These are phyloP conservation scores for Diaporthe ilicicola DNA, from an alignment of 2,329 filamentous ascomycete species.

Conservation along the genomic window DNA sequence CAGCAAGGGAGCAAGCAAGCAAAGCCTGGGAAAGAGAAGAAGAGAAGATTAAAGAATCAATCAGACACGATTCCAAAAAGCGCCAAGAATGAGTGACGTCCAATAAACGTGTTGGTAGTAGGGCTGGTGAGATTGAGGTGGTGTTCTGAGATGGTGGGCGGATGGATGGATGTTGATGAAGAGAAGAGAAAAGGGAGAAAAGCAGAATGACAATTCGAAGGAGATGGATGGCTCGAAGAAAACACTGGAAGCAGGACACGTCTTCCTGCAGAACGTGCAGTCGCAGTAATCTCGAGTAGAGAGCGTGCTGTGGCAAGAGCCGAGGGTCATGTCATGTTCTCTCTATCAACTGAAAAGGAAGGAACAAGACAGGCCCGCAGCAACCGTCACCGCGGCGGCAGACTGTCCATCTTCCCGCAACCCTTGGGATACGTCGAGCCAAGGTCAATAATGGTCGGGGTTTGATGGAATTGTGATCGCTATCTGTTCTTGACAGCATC, in stretches of 20 bases:
- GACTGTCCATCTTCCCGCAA: background rate
- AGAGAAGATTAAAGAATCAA: conserved; percentile 15
- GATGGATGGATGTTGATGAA: conserved; percentile 22
- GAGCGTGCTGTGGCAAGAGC: background rate
- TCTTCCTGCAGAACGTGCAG: background rate
- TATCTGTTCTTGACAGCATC: background rate
- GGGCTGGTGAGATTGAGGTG: conserved; percentile 28
- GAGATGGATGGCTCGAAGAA: background rate
- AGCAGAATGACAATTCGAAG: background rate
- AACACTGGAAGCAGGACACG: background rate
- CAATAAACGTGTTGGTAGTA: conserved; percentile 36
- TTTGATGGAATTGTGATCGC: background rate
- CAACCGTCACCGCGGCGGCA: background rate
- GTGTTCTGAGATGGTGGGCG: conserved; percentile 23
- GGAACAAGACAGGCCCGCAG: background rate
- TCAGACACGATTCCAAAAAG: conserved; percentile 34
- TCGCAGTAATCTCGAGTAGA: background rate
- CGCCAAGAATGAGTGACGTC: conserved; percentile 33
- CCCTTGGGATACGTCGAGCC: too few relatives aligned
- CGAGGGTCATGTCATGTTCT: background rate
- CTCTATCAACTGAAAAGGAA: background rate
- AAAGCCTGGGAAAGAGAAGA: conserved; percentile 10
- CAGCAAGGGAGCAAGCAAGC: conserved; percentile 5
- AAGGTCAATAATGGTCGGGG: background rate
- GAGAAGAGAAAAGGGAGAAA: conserved; percentile 22